Percentiles rank a stretch among this genome's conserved stretches.
phyloP scores from a whole-genome alignment of 306 rosid genomes.

The Citrullus amarus region DNA sequence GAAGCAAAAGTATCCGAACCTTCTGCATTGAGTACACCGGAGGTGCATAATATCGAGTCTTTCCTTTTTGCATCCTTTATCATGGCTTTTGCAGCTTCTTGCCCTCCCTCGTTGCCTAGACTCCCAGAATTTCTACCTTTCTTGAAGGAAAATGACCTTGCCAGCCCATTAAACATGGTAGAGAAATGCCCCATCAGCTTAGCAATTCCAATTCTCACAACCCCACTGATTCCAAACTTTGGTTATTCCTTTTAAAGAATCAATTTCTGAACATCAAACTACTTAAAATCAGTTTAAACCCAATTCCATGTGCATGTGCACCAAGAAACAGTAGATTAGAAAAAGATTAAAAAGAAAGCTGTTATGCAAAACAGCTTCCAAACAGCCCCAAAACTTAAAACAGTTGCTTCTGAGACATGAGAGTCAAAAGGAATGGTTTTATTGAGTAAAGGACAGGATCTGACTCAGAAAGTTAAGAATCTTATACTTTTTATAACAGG shows the following conservation, averaged over 20 bases:
- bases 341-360: neutral
- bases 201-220: neutral
- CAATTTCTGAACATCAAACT: constrained; percentile 5
- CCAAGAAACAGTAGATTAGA: neutral
- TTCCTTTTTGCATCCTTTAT: constrained; percentile 72
- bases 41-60: constrained; percentile 41
- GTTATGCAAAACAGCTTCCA: neutral
- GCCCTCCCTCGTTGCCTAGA: constrained; percentile 16
- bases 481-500: constrained; percentile 20
- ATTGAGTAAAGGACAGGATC: constrained; percentile 43
- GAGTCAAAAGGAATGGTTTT: constrained; percentile 23
- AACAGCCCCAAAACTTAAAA: neutral
- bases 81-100: constrained; percentile 79
- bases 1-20: constrained; percentile 77
- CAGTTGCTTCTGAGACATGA: constrained; percentile 17
- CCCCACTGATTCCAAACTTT: neutral
- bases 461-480: constrained; percentile 68
- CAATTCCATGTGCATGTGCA: neutral
- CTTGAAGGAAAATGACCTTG: constrained; percentile 42
- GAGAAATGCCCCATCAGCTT: constrained; percentile 66
- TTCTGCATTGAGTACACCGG: constrained; percentile 42
- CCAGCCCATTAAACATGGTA: constrained; percentile 71
- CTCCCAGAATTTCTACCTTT: constrained; percentile 34
- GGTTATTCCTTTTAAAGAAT: neutral
- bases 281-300: neutral